phyloP scores from a whole-genome alignment of 164 flowering plant species.

The Malania oleifera region DNA sequence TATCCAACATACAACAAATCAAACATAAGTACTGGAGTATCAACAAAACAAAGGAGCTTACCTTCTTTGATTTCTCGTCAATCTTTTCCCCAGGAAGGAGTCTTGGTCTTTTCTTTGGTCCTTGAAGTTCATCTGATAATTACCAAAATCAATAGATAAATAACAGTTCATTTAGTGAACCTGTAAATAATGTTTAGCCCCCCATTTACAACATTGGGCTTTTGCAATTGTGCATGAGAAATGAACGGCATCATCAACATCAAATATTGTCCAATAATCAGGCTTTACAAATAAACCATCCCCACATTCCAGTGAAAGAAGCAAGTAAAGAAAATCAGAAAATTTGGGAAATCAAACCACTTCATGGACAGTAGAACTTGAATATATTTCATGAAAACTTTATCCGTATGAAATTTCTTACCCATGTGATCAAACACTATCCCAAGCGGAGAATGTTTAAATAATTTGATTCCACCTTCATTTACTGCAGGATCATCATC shows the following conservation, averaged over 20 bases:
- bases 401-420: slow-evolving; percentile 14
- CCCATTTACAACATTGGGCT: no score
- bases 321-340: neutral
- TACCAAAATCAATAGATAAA: neutral
- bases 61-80: slow-evolving; percentile 84
- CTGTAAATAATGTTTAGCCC: neutral
- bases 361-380: neutral
- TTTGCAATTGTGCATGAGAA: neutral
- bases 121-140: slow-evolving; percentile 47
- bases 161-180: neutral
- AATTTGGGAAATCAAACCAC: neutral
- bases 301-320: no score
- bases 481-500: slow-evolving; percentile 17
- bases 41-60: slow-evolving; percentile 12
- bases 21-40: neutral
- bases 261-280: slow-evolving; percentile 4
- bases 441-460: slow-evolving; percentile 65
- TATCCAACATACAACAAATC: neutral
- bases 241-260: neutral
- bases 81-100: slow-evolving; percentile 55
- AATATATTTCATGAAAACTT: neutral
- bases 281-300: no score
- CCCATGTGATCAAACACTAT: slow-evolving; percentile 67
- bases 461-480: slow-evolving; percentile 63
- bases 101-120: slow-evolving; percentile 71